Evolutionary conservation across 139 green algal species (phyloP).

Genomic region (Mesostigma viride): DNA sequence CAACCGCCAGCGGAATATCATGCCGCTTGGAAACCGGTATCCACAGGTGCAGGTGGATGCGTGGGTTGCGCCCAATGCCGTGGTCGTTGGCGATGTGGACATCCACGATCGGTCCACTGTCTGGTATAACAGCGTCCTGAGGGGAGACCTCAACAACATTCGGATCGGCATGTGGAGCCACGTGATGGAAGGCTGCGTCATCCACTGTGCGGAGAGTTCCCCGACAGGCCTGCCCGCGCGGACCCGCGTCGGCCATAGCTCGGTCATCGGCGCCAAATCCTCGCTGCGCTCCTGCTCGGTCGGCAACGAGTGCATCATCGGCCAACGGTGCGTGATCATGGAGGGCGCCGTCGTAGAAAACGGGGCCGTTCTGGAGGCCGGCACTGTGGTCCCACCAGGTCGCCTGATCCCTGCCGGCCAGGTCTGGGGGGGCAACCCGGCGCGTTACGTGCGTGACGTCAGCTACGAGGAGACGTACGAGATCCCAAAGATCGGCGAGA

Average conservation of each 20-base stretch:
- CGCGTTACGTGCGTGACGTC: slow-evolving; percentile 43
- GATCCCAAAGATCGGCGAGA: slow-evolving; percentile 31
- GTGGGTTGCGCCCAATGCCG: slow-evolving; percentile 72
- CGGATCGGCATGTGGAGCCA: slow-evolving; percentile 67
- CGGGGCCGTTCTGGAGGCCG: slow-evolving; percentile 68
- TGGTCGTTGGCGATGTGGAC: slow-evolving; percentile 79
- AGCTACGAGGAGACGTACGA: slow-evolving; percentile 24
- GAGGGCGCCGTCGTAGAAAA: slow-evolving; percentile 48
- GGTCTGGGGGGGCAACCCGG: slow-evolving; percentile 84
- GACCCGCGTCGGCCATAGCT: slow-evolving; percentile 31
- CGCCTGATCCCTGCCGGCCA: slow-evolving; percentile 60
- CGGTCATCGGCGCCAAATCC: slow-evolving; percentile 28
- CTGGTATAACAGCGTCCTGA: slow-evolving; percentile 80
- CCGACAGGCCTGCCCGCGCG: slow-evolving; percentile 19
- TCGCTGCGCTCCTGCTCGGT: slow-evolving; percentile 30
- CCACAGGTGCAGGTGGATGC: slow-evolving; percentile 27
- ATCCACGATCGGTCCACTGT: slow-evolving; percentile 64
- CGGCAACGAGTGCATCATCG: slow-evolving; percentile 38
- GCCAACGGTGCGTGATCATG: slow-evolving; percentile 29
- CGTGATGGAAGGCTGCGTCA: slow-evolving; percentile 75
- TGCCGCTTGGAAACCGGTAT: slow-evolving; percentile 25
- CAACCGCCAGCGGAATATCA: slow-evolving; percentile 19
- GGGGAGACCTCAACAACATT: slow-evolving; percentile 87
- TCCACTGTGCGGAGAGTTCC: slow-evolving; percentile 67
- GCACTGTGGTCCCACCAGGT: slow-evolving; percentile 62